Conservation (phyloP, 345 rosid genomes). For the Rubroshorea leprosula region DNA sequence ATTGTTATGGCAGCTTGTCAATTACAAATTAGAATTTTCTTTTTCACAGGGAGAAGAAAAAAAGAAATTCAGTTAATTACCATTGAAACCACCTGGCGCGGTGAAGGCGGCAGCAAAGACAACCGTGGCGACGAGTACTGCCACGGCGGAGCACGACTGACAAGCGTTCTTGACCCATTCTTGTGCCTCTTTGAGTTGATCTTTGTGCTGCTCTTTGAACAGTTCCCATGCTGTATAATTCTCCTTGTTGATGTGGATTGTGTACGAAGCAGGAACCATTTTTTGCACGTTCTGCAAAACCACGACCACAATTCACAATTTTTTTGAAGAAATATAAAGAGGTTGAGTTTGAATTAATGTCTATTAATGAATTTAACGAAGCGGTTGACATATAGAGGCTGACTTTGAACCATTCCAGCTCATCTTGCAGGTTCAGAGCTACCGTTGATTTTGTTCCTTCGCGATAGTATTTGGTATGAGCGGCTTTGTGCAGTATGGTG, state of each 20-base stretch:
- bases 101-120: constrained; percentile 19
- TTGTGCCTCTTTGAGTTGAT: constrained; percentile 5
- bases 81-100: constrained; percentile 3
- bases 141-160: constrained; percentile 25
- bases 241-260: constrained; percentile 5
- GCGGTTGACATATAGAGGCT: not conserved
- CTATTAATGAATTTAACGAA: not conserved
- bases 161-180: constrained; percentile 18
- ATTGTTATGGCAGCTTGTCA: too few species aligned
- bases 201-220: constrained; percentile 12
- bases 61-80: not conserved
- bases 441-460: constrained; percentile 14
- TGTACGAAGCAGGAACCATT: constrained; percentile 1
- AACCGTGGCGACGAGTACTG: constrained; percentile 19
- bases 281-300: constrained; percentile 7
- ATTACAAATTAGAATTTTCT: not conserved
- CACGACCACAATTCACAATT: not conserved
- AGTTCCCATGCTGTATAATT: not conserved
- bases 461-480: not conserved
- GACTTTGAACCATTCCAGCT: constrained; percentile 27
- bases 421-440: constrained; percentile 21
- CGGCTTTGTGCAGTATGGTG: constrained; percentile 22
- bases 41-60: too few species aligned
- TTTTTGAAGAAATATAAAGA: not conserved
- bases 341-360: not conserved